Conservation (phyloP, 2,329 filamentous ascomycete species). For the Colletotrichum acutatum region DNA sequence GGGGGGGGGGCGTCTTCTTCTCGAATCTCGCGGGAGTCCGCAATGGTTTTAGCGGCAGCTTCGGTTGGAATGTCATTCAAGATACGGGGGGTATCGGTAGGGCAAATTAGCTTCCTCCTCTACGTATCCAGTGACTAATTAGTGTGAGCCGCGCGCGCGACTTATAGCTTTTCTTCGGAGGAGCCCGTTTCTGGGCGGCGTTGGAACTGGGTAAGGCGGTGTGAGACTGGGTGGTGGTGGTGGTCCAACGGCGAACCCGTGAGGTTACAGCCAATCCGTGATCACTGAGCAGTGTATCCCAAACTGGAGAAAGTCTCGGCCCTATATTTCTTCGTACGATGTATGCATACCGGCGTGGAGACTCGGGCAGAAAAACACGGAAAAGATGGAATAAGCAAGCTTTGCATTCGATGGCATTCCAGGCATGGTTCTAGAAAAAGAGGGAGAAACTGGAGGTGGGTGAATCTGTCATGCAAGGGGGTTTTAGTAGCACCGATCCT, state of each 20-base stretch:
- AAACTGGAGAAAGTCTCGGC: neutral
- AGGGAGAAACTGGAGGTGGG: neutral
- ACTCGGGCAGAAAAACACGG: neutral
- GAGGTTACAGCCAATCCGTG: too few relatives aligned
- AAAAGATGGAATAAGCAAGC: neutral
- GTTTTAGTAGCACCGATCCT: neutral
- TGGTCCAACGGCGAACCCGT: conserved; percentile 1
- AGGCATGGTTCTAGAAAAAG: neutral
- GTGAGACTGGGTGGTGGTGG: neutral
- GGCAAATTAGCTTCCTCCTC: neutral
- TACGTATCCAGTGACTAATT: too few relatives aligned
- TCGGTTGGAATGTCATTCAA: neutral
- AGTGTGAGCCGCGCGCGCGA: neutral
- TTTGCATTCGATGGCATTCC: neutral
- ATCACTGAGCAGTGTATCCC: neutral
- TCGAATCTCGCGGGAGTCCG: neutral
- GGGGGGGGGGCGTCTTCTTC: neutral
- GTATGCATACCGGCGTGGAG: conserved; percentile 17
- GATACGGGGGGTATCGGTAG: neutral
- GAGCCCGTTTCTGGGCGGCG: conserved; percentile 5
- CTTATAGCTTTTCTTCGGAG: neutral
- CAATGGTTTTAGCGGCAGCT: neutral
- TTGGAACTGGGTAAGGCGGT: neutral
- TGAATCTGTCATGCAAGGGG: neutral
- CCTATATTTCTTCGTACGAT: conserved; percentile 21